Conservation (phyloP, 129 eudicot genomes). For the Solidago caesia region DNA sequence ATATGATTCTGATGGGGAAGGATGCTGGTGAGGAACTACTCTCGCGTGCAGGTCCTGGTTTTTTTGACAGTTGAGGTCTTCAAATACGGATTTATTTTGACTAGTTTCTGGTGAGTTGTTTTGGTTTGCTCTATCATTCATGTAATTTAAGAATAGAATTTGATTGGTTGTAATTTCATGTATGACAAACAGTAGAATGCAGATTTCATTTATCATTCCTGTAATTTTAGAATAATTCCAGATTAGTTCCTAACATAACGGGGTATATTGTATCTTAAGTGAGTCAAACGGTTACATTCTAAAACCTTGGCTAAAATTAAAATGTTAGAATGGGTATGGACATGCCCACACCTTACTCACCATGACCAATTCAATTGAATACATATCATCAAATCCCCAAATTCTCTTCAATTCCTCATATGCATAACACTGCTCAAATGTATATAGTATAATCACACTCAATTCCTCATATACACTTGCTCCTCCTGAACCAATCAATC, state of each 20-base stretch:
- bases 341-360: too few relatives aligned
- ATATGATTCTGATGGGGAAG: constrained; percentile 84
- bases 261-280: not conserved
- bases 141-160: constrained; percentile 8
- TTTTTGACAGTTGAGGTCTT: constrained; percentile 60
- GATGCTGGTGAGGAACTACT: constrained; percentile 98
- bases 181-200: not conserved
- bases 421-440: too few relatives aligned
- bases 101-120: constrained; percentile 31
- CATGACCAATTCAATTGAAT: too few relatives aligned
- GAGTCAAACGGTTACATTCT: not conserved
- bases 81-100: constrained; percentile 3
- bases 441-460: too few relatives aligned
- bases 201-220: constrained; percentile 13
- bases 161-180: constrained; percentile 15
- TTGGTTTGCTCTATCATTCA: constrained; percentile 15
- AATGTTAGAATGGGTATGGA: not conserved
- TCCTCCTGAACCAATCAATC: too few relatives aligned
- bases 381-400: too few relatives aligned
- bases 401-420: too few relatives aligned
- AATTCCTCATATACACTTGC: too few relatives aligned
- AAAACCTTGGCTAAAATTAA: not conserved
- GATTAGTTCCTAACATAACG: not conserved
- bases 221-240: constrained; percentile 20
- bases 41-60: constrained; percentile 75